Percentiles rank a stretch among this genome's conserved stretches.
These are phyloP conservation scores for Claviceps capensis DNA, from an alignment of 2,329 filamentous ascomycete species.

Conservation along the genomic window DNA sequence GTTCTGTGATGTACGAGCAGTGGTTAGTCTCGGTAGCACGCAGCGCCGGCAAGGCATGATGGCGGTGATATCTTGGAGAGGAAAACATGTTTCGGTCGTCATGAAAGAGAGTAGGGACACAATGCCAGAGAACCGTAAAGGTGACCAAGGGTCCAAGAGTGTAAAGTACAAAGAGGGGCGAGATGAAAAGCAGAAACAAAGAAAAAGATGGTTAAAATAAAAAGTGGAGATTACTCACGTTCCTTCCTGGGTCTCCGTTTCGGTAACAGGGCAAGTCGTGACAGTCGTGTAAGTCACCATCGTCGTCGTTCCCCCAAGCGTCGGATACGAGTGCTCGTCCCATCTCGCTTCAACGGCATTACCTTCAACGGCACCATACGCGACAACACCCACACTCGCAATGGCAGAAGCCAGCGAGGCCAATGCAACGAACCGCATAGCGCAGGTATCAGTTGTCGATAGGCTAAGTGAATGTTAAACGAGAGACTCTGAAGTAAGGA, in stretches of 20 bases:
- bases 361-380: not conserved
- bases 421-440: conserved; percentile 4
- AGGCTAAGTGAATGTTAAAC: no score
- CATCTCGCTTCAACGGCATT: conserved; percentile 3
- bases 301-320: conserved; percentile 8
- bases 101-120: no score
- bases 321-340: not conserved
- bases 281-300: conserved; percentile 26
- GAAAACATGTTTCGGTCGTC: no score
- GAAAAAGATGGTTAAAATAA: not conserved
- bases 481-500: not conserved
- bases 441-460: not conserved
- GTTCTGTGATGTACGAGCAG: conserved; percentile 16
- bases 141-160: no score
- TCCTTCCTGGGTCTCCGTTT: conserved; percentile 25
- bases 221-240: conserved; percentile 20
- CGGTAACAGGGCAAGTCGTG: conserved; percentile 32
- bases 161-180: not conserved
- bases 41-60: not conserved
- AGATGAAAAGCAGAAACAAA: not conserved
- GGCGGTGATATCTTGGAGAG: not conserved
- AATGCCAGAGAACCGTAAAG: no score
- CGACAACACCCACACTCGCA: not conserved
- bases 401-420: conserved; percentile 5
- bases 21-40: not conserved